Conservation (phyloP, 768 basidiomycete species). For the Lactarius psammicola region DNA sequence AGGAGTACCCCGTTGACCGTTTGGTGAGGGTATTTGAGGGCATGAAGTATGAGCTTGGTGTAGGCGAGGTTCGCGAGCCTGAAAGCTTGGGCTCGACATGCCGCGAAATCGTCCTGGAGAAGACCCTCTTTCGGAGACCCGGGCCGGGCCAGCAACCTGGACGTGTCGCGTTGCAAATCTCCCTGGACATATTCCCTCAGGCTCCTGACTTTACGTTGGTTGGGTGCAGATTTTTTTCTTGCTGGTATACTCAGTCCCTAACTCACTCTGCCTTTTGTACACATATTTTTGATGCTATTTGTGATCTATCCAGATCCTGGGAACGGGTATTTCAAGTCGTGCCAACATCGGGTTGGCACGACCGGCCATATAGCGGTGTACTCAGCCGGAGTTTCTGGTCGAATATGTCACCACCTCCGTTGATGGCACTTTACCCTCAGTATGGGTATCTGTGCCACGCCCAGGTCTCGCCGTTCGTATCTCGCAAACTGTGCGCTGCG, state of each 20-base stretch:
- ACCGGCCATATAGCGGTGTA: not conserved
- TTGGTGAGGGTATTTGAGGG: slow-evolving; percentile 73
- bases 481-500: not conserved
- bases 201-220: too few species aligned
- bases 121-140: not conserved
- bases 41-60: slow-evolving; percentile 72
- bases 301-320: not conserved
- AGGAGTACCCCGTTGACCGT: slow-evolving; percentile 79
- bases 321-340: not conserved
- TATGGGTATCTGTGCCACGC: not conserved
- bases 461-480: not conserved
- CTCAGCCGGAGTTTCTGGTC: not conserved
- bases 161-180: not conserved
- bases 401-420: not conserved
- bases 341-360: not conserved
- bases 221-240: not conserved
- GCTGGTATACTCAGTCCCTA: not conserved
- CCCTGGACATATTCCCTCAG: too few species aligned
- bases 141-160: not conserved
- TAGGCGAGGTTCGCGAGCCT: slow-evolving; percentile 62
- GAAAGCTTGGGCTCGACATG: slow-evolving; percentile 39
- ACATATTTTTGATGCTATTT: not conserved
- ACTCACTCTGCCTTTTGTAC: not conserved
- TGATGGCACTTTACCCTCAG: not conserved
- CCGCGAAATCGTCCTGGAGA: not conserved